Evolutionary conservation across 2,329 filamentous ascomycete genomes (phyloP).

Genomic region (Monosporascus ibericus): DNA sequence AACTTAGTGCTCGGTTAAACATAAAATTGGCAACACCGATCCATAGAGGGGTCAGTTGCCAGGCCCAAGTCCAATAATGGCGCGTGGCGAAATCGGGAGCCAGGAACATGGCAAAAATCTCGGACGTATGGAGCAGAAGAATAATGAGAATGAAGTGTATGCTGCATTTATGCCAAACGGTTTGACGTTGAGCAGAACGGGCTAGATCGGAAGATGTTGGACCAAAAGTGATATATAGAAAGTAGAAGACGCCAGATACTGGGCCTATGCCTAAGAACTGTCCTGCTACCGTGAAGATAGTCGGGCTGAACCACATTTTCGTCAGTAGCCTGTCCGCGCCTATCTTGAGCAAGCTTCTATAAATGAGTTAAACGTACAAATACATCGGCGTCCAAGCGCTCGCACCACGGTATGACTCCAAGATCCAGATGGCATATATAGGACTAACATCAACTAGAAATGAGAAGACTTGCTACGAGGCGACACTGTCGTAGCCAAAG

Average conservation of each 20-base stretch:
- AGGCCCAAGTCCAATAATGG: constrained; percentile 11
- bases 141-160: constrained; percentile 3
- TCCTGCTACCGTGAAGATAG: not conserved
- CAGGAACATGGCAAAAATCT: constrained; percentile 5
- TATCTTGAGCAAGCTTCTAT: not conserved
- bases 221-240: not conserved
- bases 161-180: not conserved
- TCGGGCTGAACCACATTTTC: not conserved
- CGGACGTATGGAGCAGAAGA: constrained; percentile 6
- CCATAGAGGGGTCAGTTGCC: constrained; percentile 11
- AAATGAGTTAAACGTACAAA: constrained; percentile 2
- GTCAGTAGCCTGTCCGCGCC: not conserved
- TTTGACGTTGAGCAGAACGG: not conserved
- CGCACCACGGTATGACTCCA: constrained; percentile 6
- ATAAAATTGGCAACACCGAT: constrained; percentile 6
- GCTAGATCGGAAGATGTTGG: not conserved
- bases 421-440: constrained; percentile 9
- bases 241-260: not conserved
- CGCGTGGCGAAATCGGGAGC: constrained; percentile 4
- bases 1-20: too few relatives aligned
- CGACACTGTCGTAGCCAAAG: constrained; percentile 6
- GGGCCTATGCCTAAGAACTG: not conserved
- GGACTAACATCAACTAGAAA: constrained; percentile 11
- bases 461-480: constrained; percentile 9
- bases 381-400: constrained; percentile 8